These are phyloP conservation scores for Metschnikowia koreensis DNA, from an alignment of 805 yeast genomes.

Conservation along the genomic window DNA sequence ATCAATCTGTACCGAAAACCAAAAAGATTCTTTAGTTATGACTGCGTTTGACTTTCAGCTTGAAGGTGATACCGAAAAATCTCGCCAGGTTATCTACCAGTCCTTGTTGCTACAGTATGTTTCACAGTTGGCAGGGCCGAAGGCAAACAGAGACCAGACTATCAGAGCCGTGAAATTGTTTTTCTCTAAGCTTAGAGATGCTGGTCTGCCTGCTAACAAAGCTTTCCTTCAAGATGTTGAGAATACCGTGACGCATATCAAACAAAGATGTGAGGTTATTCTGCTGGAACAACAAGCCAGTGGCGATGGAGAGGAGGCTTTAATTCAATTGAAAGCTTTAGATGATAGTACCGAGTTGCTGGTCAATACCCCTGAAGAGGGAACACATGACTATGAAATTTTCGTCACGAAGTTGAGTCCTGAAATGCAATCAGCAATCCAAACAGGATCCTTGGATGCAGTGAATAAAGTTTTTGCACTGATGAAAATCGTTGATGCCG, in stretches of 20 bases:
- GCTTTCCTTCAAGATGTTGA: constrained; percentile 75
- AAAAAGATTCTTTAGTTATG: constrained; percentile 91
- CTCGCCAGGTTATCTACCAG: constrained; percentile 73
- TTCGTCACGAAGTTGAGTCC: constrained; percentile 55
- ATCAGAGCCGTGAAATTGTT: constrained; percentile 58
- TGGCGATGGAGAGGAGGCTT: constrained; percentile 57
- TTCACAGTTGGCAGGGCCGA: constrained; percentile 41
- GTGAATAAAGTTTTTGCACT: constrained; percentile 80
- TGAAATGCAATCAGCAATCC: constrained; percentile 72
- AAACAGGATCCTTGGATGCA: constrained; percentile 65
- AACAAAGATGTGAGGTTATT: constrained; percentile 68
- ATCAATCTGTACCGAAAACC: constrained; percentile 72
- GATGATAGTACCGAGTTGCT: constrained; percentile 78
- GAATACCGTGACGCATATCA: constrained; percentile 73
- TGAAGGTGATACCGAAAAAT: constrained; percentile 50
- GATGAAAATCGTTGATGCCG: constrained; percentile 77
- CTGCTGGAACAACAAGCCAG: constrained; percentile 45
- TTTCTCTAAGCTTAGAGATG: constrained; percentile 57
- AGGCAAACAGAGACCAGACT: constrained; percentile 27
- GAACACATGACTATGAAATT: constrained; percentile 53
- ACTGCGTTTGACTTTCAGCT: constrained; percentile 84
- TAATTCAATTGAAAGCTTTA: constrained; percentile 82
- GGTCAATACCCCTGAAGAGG: constrained; percentile 63
- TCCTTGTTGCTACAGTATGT: constrained; percentile 77
- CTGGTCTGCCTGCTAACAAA: constrained; percentile 56